These are phyloP conservation scores for Ilex asprella DNA, from an alignment of 257 asterid genomes.

Conservation along the genomic window DNA sequence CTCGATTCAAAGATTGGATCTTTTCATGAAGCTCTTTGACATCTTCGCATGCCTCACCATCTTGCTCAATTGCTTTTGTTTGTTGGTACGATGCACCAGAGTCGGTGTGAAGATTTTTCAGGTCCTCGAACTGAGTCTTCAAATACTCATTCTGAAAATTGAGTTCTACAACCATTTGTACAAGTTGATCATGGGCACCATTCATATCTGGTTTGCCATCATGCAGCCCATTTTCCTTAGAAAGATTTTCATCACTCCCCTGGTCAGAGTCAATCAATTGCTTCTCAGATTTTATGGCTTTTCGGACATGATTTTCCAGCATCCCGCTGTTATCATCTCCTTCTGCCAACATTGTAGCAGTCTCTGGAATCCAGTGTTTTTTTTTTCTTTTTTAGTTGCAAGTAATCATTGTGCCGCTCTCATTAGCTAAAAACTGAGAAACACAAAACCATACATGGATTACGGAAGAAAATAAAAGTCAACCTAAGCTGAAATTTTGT, in stretches of 20 bases:
- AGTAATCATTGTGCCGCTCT: too few relatives aligned
- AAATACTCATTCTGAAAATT: conserved; percentile 78
- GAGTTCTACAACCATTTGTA: conserved; percentile 69
- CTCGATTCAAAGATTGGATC: conserved; percentile 57
- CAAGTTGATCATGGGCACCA: conserved; percentile 52
- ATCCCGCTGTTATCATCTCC: conserved; percentile 32
- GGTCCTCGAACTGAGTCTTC: conserved; percentile 66
- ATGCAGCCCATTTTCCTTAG: conserved; percentile 38
- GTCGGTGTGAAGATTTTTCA: conserved; percentile 31
- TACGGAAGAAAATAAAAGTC: too few relatives aligned
- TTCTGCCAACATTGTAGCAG: conserved; percentile 33
- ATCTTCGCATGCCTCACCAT: conserved; percentile 22
- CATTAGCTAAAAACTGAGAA: too few relatives aligned
- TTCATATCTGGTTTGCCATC: conserved; percentile 19
- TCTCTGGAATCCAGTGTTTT: conserved; percentile 3
- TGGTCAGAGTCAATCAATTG: conserved; percentile 29
- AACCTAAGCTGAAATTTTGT: too few relatives aligned
- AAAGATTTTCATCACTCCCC: conserved; percentile 22
- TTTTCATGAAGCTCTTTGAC: conserved; percentile 44
- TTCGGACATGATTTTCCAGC: conserved; percentile 31
- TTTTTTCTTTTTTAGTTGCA: too few relatives aligned
- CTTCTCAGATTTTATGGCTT: conserved; percentile 25
- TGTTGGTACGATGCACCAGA: conserved; percentile 23
- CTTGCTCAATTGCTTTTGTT: conserved; percentile 24
- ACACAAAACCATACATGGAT: too few relatives aligned